Percentiles rank a stretch among this genome's conserved stretches.
phyloP scores from a whole-genome alignment of 306 rosid species.

The Pyrus pyrifolia region DNA sequence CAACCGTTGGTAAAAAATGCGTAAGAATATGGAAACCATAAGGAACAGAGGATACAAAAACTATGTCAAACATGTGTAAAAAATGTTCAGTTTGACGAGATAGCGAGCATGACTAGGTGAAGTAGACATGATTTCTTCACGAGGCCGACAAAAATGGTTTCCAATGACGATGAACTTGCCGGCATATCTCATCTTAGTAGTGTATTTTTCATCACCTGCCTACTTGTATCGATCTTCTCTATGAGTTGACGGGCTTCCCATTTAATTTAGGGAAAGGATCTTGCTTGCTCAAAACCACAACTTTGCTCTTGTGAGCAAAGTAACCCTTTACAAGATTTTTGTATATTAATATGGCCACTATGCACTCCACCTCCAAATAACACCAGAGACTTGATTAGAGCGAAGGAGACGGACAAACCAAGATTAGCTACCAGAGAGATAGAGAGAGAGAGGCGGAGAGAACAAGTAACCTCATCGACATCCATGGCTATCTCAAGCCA shows the following conservation, averaged over 20 bases:
- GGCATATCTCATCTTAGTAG: background rate
- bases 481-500: slow-evolving; percentile 97
- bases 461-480: slow-evolving; percentile 71
- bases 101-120: background rate
- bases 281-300: slow-evolving; percentile 87
- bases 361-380: slow-evolving; percentile 84
- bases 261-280: slow-evolving; percentile 88
- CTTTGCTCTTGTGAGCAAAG: slow-evolving; percentile 96
- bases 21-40: background rate
- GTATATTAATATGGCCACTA: slow-evolving; percentile 76
- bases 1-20: background rate
- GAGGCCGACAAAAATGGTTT: background rate
- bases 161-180: background rate
- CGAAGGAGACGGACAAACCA: background rate
- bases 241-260: slow-evolving; percentile 79
- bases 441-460: background rate
- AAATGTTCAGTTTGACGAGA: no score
- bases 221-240: background rate
- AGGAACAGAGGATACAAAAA: background rate
- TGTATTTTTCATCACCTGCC: background rate
- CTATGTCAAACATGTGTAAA: no score
- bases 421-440: background rate
- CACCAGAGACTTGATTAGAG: slow-evolving; percentile 1
- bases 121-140: background rate
- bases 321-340: slow-evolving; percentile 87